phyloP scores from a whole-genome alignment of 176 grass and related monocot species.

The Eremochloa ophiuroides region DNA sequence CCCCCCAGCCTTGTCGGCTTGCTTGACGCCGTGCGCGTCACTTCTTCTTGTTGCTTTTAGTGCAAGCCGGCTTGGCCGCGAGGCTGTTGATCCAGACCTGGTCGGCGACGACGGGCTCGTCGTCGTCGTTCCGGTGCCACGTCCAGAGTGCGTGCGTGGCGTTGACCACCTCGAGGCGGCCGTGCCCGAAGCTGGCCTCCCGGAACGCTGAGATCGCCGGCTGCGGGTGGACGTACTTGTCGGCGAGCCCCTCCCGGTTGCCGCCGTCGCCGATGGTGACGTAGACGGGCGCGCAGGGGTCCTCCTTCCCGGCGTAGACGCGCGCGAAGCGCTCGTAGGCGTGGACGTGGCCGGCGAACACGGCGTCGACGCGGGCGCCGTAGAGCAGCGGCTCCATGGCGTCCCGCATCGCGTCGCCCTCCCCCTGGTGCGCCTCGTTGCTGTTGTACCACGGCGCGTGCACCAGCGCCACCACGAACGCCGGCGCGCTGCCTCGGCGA shows the following conservation, averaged over 20 bases:
- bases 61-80: constrained; percentile 30
- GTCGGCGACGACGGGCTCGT: constrained; percentile 38
- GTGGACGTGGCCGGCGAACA: constrained; percentile 85
- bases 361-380: constrained; percentile 39
- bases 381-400: constrained; percentile 48
- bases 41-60: neutral
- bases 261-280: constrained; percentile 73
- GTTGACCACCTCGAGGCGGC: constrained; percentile 51
- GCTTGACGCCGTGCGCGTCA: too few relatives aligned
- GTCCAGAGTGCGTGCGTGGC: constrained; percentile 54
- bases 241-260: constrained; percentile 64
- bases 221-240: constrained; percentile 28
- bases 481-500: neutral
- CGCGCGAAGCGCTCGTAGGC: constrained; percentile 69
- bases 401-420: constrained; percentile 58
- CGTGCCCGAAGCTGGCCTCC: constrained; percentile 84
- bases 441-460: constrained; percentile 88
- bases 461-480: constrained; percentile 58
- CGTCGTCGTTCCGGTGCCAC: constrained; percentile 66
- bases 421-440: constrained; percentile 57
- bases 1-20: too few relatives aligned
- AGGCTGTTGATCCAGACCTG: constrained; percentile 65
- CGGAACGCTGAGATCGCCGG: constrained; percentile 49
- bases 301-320: constrained; percentile 5
- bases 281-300: constrained; percentile 52